Evolutionary conservation across 129 eudicot genomes (phyloP), one percentile per base, ranked within the genome.

Genomic region (Glebionis coronaria): DNA sequence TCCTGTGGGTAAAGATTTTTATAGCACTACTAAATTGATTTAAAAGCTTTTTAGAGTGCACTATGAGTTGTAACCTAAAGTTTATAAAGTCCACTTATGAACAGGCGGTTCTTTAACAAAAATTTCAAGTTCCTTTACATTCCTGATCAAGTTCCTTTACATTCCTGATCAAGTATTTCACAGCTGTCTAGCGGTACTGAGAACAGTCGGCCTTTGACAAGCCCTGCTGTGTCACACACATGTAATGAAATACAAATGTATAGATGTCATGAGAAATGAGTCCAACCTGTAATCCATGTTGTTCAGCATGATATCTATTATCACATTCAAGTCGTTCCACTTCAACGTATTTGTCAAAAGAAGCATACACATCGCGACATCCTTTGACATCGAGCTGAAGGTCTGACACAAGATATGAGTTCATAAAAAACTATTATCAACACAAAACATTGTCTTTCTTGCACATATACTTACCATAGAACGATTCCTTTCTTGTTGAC

Each of bases 401-500:
- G 53, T 47, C 53, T 47, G 53, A 12, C 5, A n/a, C 4, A 47
- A 13, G 5, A 47, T 11, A 47, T 11, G 2, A n/a, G 16, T 47
- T 47, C 12, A n/a, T n/a, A 12, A 47, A 66, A 38, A 11, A 12
- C 16, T n/a, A 47, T n/a, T 12, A 47, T 47, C 53, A 47, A 47
- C 14, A 47, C 53, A 47, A n/a, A 53, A 27, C 42, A 49, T 40
- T 46, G 16, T 44, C 62, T 25, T 44, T 40, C 49, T 56, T 25
- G 46, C 78, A 40, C 10, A 50, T 44, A 66, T 31, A 49, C 29
- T 51, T 82, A 91, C 97, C 98, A 73, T 93, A 89, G 61, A 78
- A 93, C 56, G 98, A 93, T 76, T 93, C 98, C 78, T 93, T 88
- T 68, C 98, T 88, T 15, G 96, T 84, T 20, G 98, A 93, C 31